Evolutionary conservation across 2,329 filamentous ascomycete species (phyloP), one percentile per base, ranked within the genome.

Genomic region (Botrytis squamosa): DNA sequence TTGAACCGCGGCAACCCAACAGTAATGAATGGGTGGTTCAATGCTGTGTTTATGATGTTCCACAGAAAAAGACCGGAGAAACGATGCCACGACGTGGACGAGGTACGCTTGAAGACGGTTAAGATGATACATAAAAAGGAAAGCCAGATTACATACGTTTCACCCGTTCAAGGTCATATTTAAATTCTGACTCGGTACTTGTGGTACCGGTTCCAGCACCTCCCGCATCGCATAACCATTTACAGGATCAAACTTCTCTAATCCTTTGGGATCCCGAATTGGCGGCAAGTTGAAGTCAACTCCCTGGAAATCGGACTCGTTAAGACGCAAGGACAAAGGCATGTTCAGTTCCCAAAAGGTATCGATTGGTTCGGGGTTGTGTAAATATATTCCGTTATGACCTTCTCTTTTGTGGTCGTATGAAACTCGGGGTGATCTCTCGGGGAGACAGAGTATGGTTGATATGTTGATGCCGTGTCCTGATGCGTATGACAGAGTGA

Each of bases 351-450:
- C 6, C 1, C 5, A 14, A 29, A 8, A 55, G 2, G 1, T 16
- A 29, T 38, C 29, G 1, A 0, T 10, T 38, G 33, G 0, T 18
- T 5, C 16, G 7, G 22, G 22, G 2, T 1, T 2, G 33, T 25
- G 22, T 4, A 5, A 9, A 33, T 49, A 49, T 49, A 66, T 66
- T 8, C 63, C 29, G 22, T 38, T 25, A 2, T 66, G 64, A 16
- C 18, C 29, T 66, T 49, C 20, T 49, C 8, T 49, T 36, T 36
- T 8, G 52, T 40, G 38, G 10, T n/a, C 25, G 10, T 18, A 12
- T 40, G 33, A 22, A 5, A 16, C 9, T 16, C 0, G n/a, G n/a
- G 6, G 4, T 40, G 42, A 2, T 6, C 3, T 63, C 7, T 16
- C 38, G 4, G 14, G 36, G 20, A 18, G 22, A 63, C 52, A 57